Evolutionary conservation across 129 eudicot genomes (phyloP), one percentile per base, ranked within the genome.

Genomic region (Centella asiatica): DNA sequence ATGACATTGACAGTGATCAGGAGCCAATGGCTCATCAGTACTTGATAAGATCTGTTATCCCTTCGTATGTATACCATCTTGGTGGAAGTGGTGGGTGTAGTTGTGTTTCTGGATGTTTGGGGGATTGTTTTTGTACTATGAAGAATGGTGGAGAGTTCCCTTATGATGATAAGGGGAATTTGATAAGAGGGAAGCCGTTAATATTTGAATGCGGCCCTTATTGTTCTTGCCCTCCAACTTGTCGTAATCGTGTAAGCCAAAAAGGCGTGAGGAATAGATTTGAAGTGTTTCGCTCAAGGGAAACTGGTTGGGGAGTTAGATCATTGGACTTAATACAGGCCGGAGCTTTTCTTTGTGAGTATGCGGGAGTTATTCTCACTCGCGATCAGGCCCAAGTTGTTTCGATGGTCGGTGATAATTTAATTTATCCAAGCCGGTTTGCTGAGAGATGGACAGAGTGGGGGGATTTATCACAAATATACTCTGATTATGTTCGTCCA

Each of bases 271-370:
- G 71, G 69, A 69, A 86, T 17, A 55, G 76, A 26, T 77, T 86
- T 68, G 95, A 86, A 71, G 87, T 86, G 5, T 86, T 82, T 67
- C 75, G 89, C 44, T 86, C 95, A 0, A 72, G 70, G 69, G 95
- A 82, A 73, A 82, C 89, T 9, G 78, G 78, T 67, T 86, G 95
- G 95, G 95, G 86, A 44, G 86, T 86, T 62, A 74, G 95, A 72
- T 86, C 95, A 0, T 40, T 82, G 70, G 89, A 86, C 47, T 70
- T 82, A 72, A 80, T 86, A 23, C 84, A 66, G 53, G 89, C 89
- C 26, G 95, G 95, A 8, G 63, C 89, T n/a, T 86, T 86, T 67
- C 67, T 86, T 6, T 86, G 95, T 68, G 95, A 86, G 63, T 86
- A 70, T 61, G 74, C 87, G 2, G 95, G 95, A 9, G 78, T 86